Percentiles rank a stretch among this genome's conserved stretches.
phyloP scores from a whole-genome alignment of 208 protist species.

The Borovskyia barvae region DNA sequence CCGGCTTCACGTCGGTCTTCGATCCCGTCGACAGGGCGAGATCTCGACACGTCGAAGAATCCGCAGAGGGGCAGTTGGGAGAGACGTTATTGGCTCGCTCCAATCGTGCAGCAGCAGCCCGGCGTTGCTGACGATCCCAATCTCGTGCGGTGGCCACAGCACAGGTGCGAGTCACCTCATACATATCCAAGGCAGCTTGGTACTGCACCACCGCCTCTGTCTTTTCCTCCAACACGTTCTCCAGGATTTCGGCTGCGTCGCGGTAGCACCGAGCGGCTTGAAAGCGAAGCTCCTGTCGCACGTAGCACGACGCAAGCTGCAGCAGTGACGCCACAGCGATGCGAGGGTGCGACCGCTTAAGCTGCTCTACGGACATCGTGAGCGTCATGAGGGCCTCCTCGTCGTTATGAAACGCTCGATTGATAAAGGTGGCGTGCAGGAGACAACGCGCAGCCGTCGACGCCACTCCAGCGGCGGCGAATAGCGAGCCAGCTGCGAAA shows the following conservation, averaged over 20 bases:
- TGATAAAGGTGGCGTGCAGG: constrained; percentile 71
- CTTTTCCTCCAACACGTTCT: constrained; percentile 36
- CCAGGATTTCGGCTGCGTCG: constrained; percentile 56
- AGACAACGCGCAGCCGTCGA: constrained; percentile 47
- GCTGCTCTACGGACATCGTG: constrained; percentile 46
- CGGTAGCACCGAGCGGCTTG: constrained; percentile 73
- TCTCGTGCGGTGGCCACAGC: constrained; percentile 1
- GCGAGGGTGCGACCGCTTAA: constrained; percentile 50
- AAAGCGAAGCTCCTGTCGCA: constrained; percentile 26
- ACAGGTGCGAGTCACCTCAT: constrained; percentile 19
- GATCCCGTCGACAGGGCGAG: background rate
- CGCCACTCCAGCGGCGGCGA: constrained; percentile 42
- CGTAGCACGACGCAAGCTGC: constrained; percentile 39
- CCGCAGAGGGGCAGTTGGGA: background rate
- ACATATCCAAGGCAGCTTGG: constrained; percentile 47
- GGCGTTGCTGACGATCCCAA: constrained; percentile 11
- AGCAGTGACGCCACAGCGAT: constrained; percentile 57
- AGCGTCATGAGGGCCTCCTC: constrained; percentile 48
- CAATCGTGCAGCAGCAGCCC: too few species aligned
- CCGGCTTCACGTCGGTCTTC: background rate
- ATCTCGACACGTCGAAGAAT: background rate
- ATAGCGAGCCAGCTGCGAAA: constrained; percentile 65
- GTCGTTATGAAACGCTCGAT: constrained; percentile 55
- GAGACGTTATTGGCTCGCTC: background rate
- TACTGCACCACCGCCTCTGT: constrained; percentile 49